Evolutionary conservation across 495 filamentous ascomycete genomes (phyloP), one percentile per base, ranked within the genome.

Genomic region (Copromyces sp.): DNA sequence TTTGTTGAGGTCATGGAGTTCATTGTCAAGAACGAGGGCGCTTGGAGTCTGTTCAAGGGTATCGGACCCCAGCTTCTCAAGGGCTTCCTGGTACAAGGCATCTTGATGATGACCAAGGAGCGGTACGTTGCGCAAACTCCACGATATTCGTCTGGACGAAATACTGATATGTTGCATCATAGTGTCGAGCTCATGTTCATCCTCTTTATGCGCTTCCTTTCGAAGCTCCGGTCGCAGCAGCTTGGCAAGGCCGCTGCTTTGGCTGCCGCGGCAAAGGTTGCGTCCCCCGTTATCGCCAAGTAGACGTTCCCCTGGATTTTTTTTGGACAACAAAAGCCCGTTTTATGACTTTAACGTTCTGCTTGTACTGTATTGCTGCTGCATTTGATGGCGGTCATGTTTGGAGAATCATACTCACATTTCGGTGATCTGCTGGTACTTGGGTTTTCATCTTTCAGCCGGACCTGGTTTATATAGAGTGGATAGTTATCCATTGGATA

Each of bases 81-180:
- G 82, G 95, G 96, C 20, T 83, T 99, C 61, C 77, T 98, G 65
- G 95, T 99, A 6, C 95, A 99, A 78, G 95, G 95, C 70, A 84
- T 98, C 68, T 84, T 99, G 35, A 99, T 99, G 95, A 99, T 98
- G 95, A 97, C 93, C 4, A 99, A 99, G 84, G 96, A 99, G 82
- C 89, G 94, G 94, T 96, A 87, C 73, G 89, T 81, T 39, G 32
- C 24, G 16, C n/a, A 20, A n/a, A 40, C 41, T 39, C 6, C 47
- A 32, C 37, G 1, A 17, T 11, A n/a, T 16, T 16, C 16, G 35
- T 20, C 14, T 29, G 29, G n/a, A 39, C 16, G 1, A 59, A 14
- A 69, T 44, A 61, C 79, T 83, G 70, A 78, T 75, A 72, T 73
- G 16, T 42, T 47, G 59, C 37, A 45, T 69, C 9, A 65, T 75